Evolutionary conservation across 192 early-diverging fungal genomes (phyloP), one percentile per base, ranked within the genome.

Genomic region (Lobosporangium transversale): DNA sequence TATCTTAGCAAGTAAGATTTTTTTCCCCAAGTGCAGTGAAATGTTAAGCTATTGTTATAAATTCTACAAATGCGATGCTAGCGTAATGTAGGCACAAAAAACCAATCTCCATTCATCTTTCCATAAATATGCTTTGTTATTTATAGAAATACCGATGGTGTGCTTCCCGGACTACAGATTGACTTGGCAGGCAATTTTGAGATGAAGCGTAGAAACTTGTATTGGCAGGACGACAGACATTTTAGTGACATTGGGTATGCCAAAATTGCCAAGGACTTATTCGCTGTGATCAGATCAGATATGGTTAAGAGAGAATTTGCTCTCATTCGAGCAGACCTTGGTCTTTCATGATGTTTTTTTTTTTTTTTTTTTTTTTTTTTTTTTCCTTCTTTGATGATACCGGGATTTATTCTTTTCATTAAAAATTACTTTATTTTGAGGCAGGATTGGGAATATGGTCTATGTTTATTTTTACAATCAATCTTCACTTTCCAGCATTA

Each of bases 231-330:
- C 23, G 65, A 54, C 3, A 70, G 79, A 5, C 79, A 80, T 29
- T 80, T 80, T 14, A 80, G 61, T 53, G 66, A 62, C 31, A 71
- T 35, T 48, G 79, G 79, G 45, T 75, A 80, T 35, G 36, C 45
- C 21, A 70, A 73, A 40, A 67, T 80, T 49, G 63, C 79, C 47
- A 80, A 80, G 53, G 79, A 80, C 14, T 68, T 62, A 48, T 36
- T 80, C 14, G 70, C 70, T 3, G 24, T 74, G 18, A 62, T 75
- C 20, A 57, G 61, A 23, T 52, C 69, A 3, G 79, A 80, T 42
- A 80, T 80, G 65, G 65, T 80, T 18, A 80, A 80, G 45, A 65
- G 79, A n/a, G 79, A 80, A 48, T 80, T 80, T 53, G 32, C 58
- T 6, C 14, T 80, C 15, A 53, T 68, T 49, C 53, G 51, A 24